These are phyloP conservation scores for Russula ochroleuca DNA, from an alignment of 768 basidiomycete species.

Conservation along the genomic window DNA sequence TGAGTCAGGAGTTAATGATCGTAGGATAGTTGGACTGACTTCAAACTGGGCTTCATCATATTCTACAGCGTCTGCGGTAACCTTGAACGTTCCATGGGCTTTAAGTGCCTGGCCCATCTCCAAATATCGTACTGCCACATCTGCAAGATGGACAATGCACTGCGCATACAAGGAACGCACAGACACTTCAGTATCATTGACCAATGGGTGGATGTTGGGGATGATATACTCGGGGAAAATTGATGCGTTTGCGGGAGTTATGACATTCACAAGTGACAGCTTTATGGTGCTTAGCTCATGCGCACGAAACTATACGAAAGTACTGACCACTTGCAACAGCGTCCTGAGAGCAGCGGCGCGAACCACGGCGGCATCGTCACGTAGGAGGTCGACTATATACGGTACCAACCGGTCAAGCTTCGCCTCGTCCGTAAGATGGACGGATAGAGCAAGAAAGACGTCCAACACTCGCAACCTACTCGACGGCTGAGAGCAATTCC, in stretches of 20 bases:
- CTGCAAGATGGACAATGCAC: conserved; percentile 78
- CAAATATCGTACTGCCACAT: conserved; percentile 80
- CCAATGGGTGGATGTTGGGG: conserved; percentile 79
- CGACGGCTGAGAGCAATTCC: conserved; percentile 80
- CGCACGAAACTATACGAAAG: neutral
- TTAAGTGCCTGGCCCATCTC: conserved; percentile 92
- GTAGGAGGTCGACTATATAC: conserved; percentile 81
- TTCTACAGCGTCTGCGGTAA: conserved; percentile 60
- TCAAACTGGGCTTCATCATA: conserved; percentile 79
- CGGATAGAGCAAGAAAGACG: conserved; percentile 74
- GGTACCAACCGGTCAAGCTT: conserved; percentile 92
- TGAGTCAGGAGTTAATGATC: neutral
- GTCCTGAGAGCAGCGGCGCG: conserved; percentile 75
- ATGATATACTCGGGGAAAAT: conserved; percentile 96
- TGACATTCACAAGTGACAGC: conserved; percentile 64
- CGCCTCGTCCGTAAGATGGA: conserved; percentile 88
- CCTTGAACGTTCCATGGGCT: conserved; percentile 70
- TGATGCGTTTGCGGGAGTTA: conserved; percentile 56
- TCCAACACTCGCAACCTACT: conserved; percentile 85
- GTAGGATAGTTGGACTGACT: conserved; percentile 34
- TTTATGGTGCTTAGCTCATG: conserved; percentile 25
- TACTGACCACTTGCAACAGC: conserved; percentile 75
- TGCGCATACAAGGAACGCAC: conserved; percentile 78
- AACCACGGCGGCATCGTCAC: conserved; percentile 81
- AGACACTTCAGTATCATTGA: conserved; percentile 80